Base-by-base conservation (phyloP, 768 basidiomycete genomes). In the Rhizopogon vinicolor region DNA sequence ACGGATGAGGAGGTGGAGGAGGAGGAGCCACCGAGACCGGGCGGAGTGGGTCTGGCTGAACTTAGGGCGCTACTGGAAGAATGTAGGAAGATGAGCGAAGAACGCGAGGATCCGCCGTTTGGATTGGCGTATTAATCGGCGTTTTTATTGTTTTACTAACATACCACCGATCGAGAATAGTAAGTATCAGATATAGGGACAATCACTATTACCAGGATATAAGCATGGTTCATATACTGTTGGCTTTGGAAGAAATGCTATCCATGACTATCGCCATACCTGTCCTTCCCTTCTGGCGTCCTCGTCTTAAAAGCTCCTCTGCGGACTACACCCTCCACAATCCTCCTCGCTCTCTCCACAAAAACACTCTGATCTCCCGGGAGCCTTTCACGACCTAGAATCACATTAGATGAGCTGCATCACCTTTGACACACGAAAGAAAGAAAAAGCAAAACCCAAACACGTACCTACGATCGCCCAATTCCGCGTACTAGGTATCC, bases 401-500 rank as follows among this genome's bases (percentile, higher is more conserved):
- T 44, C 25, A 5, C 25, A 25, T 25, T 25, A 4, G 4, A 48
- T 33, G 19, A 56, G 51, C 4, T 8, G 10, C 5, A n/a, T 14
- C 28, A 19, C 14, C 7, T 31, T 25, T 25, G 3, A 25, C 25
- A 25, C 2, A 22, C 22, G 2, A 22, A 25, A 28, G 7, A 31
- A 19, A 0, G 31, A 53, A 35, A 7, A 14, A 1, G 41, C 4
- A 28, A 19, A 35, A 14, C 14, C 13, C 6, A 37, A 7, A 22
- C 33, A 77, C 84, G 19, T 53, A 93, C 95, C 94, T 31, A 96
- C 71, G 50, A 97, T 79, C 0, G 88, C 91, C 93, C 94, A 97
- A 65, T 93, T 93, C 56, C 93, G 81, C 41, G 96, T 97, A 67
- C 90, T 93, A 1, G 95, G 95, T 12, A 98, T 95, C 57, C 96